Base-by-base conservation (phyloP, 2,329 filamentous ascomycete genomes). In the Phaeosphaeriaceae sp. region DNA sequence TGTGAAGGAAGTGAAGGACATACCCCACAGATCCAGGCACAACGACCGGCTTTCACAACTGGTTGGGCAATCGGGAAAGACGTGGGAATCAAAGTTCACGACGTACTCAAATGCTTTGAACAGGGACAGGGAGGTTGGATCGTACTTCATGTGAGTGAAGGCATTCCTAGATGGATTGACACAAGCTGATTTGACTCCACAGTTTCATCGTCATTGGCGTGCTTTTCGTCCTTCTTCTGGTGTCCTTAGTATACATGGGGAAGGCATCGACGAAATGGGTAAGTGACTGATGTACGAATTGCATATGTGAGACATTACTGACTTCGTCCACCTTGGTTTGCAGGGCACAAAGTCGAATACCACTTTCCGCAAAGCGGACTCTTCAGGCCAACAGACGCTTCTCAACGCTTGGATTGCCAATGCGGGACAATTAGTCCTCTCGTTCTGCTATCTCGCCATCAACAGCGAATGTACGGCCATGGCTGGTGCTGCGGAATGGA, bases 381-480 rank as follows among this genome's bases (percentile, higher is more conserved):
- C 36, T 5, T 44, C 44, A 19, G 2, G 24, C 7, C n/a, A 48
- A 19, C n/a, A 45, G 9, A 54, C 48, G 1, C 46, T 60, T 1
- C 48, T 47, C 15, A 62, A 57, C 44, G 70, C 77, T 0, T 67
- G 84, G 22, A 20, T 84, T 0, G 80, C 78, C 44, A 86, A 86
- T 61, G 27, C 75, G 0, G 81, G 82, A 1, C 84, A 86, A 61
- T 53, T 83, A 0, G 53, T 85, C 3, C 57, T 84, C 0, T 83
- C 81, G 0, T 67, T 81, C 21, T 51, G 82, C 1, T 84, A 85
- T 62, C 68, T 84, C 3, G 51, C 44, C 20, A 55, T 78, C 67
- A 84, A 84, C 58, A 69, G 71, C 11, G 68, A 84, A 17, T 70
- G 81, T 24, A 86, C 81, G 1, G 73, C 68, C 3, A 83, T 84